A percentile compares a stretch with the other conserved stretches of the same genome.
These are phyloP conservation scores for Cryphonectria carpinicola DNA, from an alignment of 2,329 filamentous ascomycete species.

Conservation along the genomic window DNA sequence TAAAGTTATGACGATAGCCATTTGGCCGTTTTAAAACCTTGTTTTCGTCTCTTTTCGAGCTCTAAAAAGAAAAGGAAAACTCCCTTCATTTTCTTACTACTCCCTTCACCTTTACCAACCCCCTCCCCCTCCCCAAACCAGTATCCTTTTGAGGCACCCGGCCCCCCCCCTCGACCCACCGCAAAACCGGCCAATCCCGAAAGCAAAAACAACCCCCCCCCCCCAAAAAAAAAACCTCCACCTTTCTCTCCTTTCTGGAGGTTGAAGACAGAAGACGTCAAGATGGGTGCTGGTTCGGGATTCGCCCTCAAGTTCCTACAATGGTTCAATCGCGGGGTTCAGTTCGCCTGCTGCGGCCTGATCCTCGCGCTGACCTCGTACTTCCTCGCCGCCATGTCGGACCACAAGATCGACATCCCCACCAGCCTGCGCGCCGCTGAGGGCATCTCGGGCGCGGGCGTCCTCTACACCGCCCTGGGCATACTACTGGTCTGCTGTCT, in stretches of 20 bases:
- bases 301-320: conserved; percentile 70
- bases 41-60: neutral
- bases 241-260: neutral
- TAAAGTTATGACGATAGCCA: neutral
- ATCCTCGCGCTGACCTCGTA: conserved; percentile 82
- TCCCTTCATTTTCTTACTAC: neutral
- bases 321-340: conserved; percentile 72
- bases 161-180: neutral
- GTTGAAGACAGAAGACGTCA: neutral
- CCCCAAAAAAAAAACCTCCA: neutral
- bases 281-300: conserved; percentile 63
- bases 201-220: neutral
- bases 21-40: neutral
- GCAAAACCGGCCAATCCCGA: neutral
- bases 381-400: conserved; percentile 75
- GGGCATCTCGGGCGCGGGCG: conserved; percentile 75
- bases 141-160: neutral
- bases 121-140: neutral
- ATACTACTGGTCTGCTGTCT: conserved; percentile 78
- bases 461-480: conserved; percentile 75
- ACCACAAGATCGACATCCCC: conserved; percentile 66
- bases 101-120: neutral
- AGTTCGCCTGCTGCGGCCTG: conserved; percentile 73
- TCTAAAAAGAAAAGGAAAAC: neutral
- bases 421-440: conserved; percentile 73